phyloP scores from a whole-genome alignment of 2,329 filamentous ascomycete species.

The Aspergillus pseudonomiae region DNA sequence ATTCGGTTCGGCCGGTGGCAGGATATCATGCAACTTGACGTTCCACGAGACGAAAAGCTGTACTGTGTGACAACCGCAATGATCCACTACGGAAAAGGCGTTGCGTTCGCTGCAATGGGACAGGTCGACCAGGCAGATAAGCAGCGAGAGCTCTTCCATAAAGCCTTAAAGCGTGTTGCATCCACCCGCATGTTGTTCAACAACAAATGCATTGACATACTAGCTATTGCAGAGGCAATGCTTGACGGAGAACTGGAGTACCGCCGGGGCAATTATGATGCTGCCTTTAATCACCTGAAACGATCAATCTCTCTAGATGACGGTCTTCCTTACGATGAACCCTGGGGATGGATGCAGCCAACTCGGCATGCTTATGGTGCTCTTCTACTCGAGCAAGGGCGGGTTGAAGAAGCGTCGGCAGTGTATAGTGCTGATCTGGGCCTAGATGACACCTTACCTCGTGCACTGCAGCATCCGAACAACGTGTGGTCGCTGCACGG shows the following conservation, averaged over 20 bases:
- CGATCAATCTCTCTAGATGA: slow-evolving; percentile 64
- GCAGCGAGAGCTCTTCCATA: slow-evolving; percentile 55
- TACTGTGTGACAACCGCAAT: slow-evolving; percentile 73
- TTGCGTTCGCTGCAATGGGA: slow-evolving; percentile 66
- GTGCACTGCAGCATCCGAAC: slow-evolving; percentile 68
- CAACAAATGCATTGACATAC: slow-evolving; percentile 65
- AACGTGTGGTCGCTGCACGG: slow-evolving; percentile 79
- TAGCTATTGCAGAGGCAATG: slow-evolving; percentile 66
- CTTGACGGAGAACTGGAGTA: slow-evolving; percentile 75
- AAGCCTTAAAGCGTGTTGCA: slow-evolving; percentile 58
- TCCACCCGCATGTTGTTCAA: slow-evolving; percentile 68
- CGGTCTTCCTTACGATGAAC: slow-evolving; percentile 69
- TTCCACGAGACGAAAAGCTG: slow-evolving; percentile 62
- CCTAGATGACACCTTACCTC: slow-evolving; percentile 60
- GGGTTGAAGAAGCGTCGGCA: slow-evolving; percentile 57
- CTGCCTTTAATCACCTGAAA: slow-evolving; percentile 63
- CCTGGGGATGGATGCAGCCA: slow-evolving; percentile 81
- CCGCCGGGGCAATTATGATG: slow-evolving; percentile 59
- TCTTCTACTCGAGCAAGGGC: slow-evolving; percentile 67
- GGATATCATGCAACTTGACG: slow-evolving; percentile 59
- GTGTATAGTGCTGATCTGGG: slow-evolving; percentile 67
- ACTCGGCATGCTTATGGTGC: slow-evolving; percentile 71
- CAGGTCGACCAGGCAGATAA: slow-evolving; percentile 58
- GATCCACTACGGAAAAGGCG: slow-evolving; percentile 67
- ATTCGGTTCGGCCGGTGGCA: slow-evolving; percentile 75